Percentiles rank a stretch among this genome's conserved stretches.
These are phyloP conservation scores for Nakazawaea siamensis DNA, from an alignment of 805 yeast species.

Conservation along the genomic window DNA sequence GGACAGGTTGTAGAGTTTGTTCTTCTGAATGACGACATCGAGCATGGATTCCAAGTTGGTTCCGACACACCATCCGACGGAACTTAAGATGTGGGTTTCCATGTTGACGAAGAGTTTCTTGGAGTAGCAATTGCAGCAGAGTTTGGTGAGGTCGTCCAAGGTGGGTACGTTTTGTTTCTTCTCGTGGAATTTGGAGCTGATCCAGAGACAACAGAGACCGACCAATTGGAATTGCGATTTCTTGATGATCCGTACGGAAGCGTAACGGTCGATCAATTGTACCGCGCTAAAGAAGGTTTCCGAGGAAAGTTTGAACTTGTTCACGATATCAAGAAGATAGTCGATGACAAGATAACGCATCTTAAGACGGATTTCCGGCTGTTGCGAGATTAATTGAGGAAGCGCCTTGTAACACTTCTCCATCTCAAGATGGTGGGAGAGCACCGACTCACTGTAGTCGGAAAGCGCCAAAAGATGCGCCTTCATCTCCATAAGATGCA, in stretches of 20 bases:
- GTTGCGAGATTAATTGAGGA: slow-evolving; percentile 15
- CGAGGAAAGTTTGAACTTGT: slow-evolving; percentile 20
- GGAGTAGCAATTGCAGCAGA: slow-evolving; percentile 52
- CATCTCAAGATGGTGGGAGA: slow-evolving; percentile 18
- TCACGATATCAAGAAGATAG: slow-evolving; percentile 22
- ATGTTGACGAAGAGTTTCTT: slow-evolving; percentile 51
- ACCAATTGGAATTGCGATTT: slow-evolving; percentile 27
- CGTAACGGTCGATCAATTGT: slow-evolving; percentile 29
- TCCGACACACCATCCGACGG: slow-evolving; percentile 57
- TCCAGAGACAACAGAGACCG: slow-evolving; percentile 38
- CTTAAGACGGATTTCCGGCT: slow-evolving; percentile 13
- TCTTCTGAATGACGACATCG: slow-evolving; percentile 37
- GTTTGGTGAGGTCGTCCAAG: slow-evolving; percentile 39
- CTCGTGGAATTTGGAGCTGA: slow-evolving; percentile 36
- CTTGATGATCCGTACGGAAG: slow-evolving; percentile 24
- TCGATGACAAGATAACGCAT: slow-evolving; percentile 20
- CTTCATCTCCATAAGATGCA: slow-evolving; percentile 10
- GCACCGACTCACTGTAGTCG: slow-evolving; percentile 10
- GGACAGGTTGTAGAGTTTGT: slow-evolving; percentile 14
- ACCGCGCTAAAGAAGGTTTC: slow-evolving; percentile 30
- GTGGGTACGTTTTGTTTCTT: slow-evolving; percentile 51
- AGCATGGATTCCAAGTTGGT: slow-evolving; percentile 60
- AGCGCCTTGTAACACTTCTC: slow-evolving; percentile 21
- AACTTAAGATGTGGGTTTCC: slow-evolving; percentile 60
- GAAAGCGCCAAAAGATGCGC: slow-evolving; percentile 10